Conservation (phyloP, 768 basidiomycete species). For the Auricularia sp. region DNA sequence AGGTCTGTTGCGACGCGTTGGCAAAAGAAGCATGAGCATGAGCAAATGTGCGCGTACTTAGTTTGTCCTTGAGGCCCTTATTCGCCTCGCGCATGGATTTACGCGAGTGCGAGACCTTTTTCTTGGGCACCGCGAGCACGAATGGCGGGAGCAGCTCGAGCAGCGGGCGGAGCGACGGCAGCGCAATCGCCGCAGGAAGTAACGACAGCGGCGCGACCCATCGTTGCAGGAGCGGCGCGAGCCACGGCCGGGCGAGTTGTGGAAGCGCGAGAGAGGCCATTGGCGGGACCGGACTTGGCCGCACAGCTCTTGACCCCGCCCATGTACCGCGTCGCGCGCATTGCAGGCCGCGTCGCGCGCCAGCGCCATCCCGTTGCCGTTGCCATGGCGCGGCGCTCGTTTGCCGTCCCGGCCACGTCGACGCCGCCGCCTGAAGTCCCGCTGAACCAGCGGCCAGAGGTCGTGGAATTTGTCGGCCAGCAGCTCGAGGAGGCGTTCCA, state of each 20-base stretch:
- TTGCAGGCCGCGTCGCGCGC: conserved; percentile 37
- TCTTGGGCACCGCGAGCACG: conserved; percentile 88
- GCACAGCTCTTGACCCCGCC: conserved; percentile 9
- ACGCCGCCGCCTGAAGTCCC: too few relatives aligned
- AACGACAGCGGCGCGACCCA: conserved; percentile 3
- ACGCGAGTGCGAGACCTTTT: conserved; percentile 83
- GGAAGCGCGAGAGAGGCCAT: conserved; percentile 35
- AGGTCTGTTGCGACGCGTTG: conserved; percentile 47
- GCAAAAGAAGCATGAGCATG: not conserved
- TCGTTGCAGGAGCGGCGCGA: not conserved
- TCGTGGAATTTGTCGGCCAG: not conserved
- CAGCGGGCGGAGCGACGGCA: conserved; percentile 36
- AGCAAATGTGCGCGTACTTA: conserved; percentile 41
- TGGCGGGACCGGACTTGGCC: conserved; percentile 13
- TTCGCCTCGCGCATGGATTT: conserved; percentile 93
- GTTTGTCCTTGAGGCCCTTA: conserved; percentile 91
- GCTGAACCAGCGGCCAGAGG: not conserved
- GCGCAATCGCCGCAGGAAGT: conserved; percentile 20
- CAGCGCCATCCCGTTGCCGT: too few relatives aligned
- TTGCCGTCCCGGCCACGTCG: too few relatives aligned
- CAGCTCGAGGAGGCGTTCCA: conserved; percentile 11
- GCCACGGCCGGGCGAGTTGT: conserved; percentile 7
- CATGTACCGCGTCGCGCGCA: conserved; percentile 73
- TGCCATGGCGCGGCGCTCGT: too few relatives aligned
- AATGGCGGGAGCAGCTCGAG: conserved; percentile 78